Evolutionary conservation across 2,329 filamentous ascomycete species (phyloP), one percentile per base, ranked within the genome.

Genomic region (Lasiodiplodia sp.): DNA sequence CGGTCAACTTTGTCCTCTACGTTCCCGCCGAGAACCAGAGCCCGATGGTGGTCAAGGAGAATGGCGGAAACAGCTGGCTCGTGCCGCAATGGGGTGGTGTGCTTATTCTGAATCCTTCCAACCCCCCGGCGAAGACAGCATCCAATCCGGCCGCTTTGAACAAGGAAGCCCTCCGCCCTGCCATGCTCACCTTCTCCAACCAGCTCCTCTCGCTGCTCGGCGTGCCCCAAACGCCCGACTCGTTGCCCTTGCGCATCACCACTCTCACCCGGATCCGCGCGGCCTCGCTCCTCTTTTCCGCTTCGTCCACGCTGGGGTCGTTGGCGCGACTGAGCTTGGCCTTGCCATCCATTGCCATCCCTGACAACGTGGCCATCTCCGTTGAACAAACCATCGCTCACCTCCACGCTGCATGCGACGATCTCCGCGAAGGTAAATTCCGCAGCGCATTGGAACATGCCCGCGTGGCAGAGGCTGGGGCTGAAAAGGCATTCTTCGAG

Each of bases 401-500:
- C 76, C 86, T 99, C 1, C 87, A 92, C 37, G 85, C 88, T 56
- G 91, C 94, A 0, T 97, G 95, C 76, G 84, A 89, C 28, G 88
- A 88, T 66, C 84, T 98, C 2, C 84, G 83, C 31, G 82, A 86
- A 31, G 88, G 88, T 2, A 82, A 82, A 3, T 91, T 89, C 73
- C 86, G 90, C 34, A 79, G 80, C 7, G 94, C 94, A 0, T 83
- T 99, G 49, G 87, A 90, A 71, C 90, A 95, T 77, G 95, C 95
- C 0, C 88, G 92, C 11, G 88, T 93, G 57, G 96, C 96, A 6
- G 94, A 97, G 80, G 87, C 88, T 2, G 93, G 96, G 77, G 95
- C 94, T 0, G 96, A 99, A 79, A 90, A 91, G 70, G 95, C 95
- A 0, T 99, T 99, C 80, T 99, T 99, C 73, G 96, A 99, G 81